Evolutionary conservation across 495 filamentous ascomycete genomes (phyloP).

Genomic region (Penicillium simplicissimum): DNA sequence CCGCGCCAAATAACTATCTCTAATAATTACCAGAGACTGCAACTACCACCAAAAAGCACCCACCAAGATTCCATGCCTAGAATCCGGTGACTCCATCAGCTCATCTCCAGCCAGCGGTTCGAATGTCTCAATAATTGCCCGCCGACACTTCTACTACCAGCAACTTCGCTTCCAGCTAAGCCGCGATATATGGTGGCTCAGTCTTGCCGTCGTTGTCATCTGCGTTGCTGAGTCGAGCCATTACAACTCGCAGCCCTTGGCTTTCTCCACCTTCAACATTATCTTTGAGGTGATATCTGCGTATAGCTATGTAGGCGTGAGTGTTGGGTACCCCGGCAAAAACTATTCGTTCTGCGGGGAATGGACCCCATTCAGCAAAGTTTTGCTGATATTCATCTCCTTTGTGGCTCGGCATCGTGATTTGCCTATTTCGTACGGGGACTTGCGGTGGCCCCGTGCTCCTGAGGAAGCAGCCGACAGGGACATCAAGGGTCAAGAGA

Average conservation of each 20-base stretch:
- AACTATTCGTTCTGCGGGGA: constrained; percentile 70
- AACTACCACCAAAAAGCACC: constrained; percentile 65
- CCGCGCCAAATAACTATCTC: not conserved
- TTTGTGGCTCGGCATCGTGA: constrained; percentile 75
- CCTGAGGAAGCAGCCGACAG: not conserved
- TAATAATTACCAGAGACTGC: constrained; percentile 41
- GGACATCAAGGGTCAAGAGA: not conserved
- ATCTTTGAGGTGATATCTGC: constrained; percentile 83
- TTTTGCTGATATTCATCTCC: constrained; percentile 75
- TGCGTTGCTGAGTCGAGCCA: constrained; percentile 67
- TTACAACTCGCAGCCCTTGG: constrained; percentile 63
- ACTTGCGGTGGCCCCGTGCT: not conserved
- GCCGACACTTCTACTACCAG: constrained; percentile 52
- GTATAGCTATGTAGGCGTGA: constrained; percentile 84
- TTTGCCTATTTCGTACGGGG: constrained; percentile 27
- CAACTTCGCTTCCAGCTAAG: constrained; percentile 77
- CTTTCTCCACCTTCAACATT: constrained; percentile 81
- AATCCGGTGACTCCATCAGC: not conserved
- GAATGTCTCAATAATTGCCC: constrained; percentile 25
- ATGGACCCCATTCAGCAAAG: constrained; percentile 69
- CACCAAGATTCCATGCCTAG: not conserved
- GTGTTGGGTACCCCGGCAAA: constrained; percentile 64
- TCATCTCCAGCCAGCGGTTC: not conserved
- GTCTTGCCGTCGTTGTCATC: constrained; percentile 68
- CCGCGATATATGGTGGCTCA: constrained; percentile 86